phyloP scores from a whole-genome alignment of 371 early-diverging fungal genomes.

The Syncephalis fuscata region DNA sequence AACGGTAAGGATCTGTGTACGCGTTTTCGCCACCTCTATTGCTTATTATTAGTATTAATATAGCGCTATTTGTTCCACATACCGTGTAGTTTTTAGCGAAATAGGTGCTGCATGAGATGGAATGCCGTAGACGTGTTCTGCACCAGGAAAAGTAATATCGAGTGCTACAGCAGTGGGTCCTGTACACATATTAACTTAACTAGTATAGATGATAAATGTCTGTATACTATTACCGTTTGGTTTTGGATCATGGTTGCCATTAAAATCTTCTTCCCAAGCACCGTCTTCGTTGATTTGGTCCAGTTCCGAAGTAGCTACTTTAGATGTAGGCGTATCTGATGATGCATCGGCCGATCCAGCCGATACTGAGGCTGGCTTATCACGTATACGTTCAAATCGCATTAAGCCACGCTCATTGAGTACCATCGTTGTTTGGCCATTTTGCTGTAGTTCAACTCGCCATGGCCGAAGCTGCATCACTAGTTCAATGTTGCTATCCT shows the following conservation, averaged over 20 bases:
- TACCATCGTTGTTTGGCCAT: constrained; percentile 36
- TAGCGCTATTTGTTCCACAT: background rate
- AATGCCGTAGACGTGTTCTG: constrained; percentile 82
- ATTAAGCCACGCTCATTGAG: constrained; percentile 77
- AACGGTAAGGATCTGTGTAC: constrained; percentile 86
- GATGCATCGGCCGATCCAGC: constrained; percentile 6
- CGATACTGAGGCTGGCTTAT: constrained; percentile 23
- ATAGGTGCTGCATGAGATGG: constrained; percentile 85
- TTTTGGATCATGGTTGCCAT: constrained; percentile 72
- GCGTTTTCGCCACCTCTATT: constrained; percentile 44
- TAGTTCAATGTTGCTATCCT: constrained; percentile 17
- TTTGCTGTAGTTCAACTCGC: constrained; percentile 38
- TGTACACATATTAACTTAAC: constrained; percentile 6
- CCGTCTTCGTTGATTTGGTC: constrained; percentile 38
- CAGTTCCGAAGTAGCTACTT: constrained; percentile 14
- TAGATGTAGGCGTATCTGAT: constrained; percentile 12
- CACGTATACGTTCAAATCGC: constrained; percentile 65
- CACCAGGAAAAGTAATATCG: constrained; percentile 81
- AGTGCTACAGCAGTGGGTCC: constrained; percentile 84
- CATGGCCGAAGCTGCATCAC: constrained; percentile 38
- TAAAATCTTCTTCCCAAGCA: constrained; percentile 80
- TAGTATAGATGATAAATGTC: background rate
- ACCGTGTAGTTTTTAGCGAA: constrained; percentile 66
- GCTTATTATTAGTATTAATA: background rate
- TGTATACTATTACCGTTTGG: constrained; percentile 46